phyloP scores from a whole-genome alignment of 2,329 filamentous ascomycete genomes.

The Chaetomiaceae sp. region DNA sequence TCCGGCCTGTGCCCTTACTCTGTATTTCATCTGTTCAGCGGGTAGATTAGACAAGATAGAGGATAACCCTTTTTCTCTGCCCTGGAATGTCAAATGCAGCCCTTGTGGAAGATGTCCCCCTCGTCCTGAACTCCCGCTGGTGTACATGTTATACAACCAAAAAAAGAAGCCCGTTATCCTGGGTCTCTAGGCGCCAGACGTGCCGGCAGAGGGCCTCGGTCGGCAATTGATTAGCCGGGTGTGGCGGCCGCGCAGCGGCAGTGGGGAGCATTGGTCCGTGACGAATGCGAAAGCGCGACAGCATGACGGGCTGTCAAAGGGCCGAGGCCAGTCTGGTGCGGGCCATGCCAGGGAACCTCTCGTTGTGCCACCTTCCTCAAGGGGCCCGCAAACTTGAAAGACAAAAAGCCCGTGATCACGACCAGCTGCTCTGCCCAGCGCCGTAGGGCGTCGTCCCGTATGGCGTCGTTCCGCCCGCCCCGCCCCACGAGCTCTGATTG shows the following conservation, averaged over 20 bases:
- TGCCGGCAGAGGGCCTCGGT: not conserved
- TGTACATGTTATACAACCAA: constrained; percentile 6
- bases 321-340: too few species aligned
- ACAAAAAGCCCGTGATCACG: constrained; percentile 28
- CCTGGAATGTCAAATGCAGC: not conserved
- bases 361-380: too few species aligned
- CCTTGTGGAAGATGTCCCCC: not conserved
- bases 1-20: not conserved
- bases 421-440: constrained; percentile 49
- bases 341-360: too few species aligned
- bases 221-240: not conserved
- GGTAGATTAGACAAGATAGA: not conserved
- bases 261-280: too few species aligned
- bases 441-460: constrained; percentile 45
- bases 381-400: too few species aligned
- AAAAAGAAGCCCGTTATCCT: not conserved
- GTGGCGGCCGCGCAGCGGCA: too few species aligned
- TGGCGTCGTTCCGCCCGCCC: constrained; percentile 45
- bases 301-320: too few species aligned
- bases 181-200: not conserved
- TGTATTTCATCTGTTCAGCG: not conserved
- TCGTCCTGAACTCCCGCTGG: not conserved
- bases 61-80: not conserved
- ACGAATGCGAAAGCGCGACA: too few species aligned
- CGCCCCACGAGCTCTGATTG: constrained; percentile 62